phyloP scores from a whole-genome alignment of 352 stramenopile genomes.

The Thalassiosira hispida region DNA sequence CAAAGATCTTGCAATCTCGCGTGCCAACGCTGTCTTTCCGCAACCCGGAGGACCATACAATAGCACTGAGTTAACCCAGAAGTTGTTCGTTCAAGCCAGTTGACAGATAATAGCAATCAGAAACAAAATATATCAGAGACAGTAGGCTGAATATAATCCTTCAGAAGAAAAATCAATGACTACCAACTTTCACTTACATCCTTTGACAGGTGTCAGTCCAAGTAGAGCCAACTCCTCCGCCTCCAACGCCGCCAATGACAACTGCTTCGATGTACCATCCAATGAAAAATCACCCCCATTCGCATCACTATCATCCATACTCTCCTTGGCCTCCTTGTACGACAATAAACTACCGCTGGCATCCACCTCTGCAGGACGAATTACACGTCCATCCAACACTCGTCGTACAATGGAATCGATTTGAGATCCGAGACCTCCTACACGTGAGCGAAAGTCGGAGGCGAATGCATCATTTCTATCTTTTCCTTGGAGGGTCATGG shows the following conservation, averaged over 20 bases:
- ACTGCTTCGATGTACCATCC: constrained; percentile 41
- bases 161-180: too few species aligned
- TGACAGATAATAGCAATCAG: too few species aligned
- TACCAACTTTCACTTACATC: constrained; percentile 14
- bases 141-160: too few species aligned
- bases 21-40: constrained; percentile 72
- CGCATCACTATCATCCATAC: neutral
- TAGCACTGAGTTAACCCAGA: constrained; percentile 34
- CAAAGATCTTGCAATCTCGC: constrained; percentile 67
- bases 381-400: constrained; percentile 69
- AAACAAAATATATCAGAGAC: too few species aligned
- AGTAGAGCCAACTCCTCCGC: constrained; percentile 63
- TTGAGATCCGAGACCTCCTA: constrained; percentile 67
- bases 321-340: constrained; percentile 34
- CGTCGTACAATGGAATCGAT: constrained; percentile 76
- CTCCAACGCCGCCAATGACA: constrained; percentile 53
- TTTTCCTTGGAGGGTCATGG: constrained; percentile 37
- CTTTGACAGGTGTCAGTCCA: constrained; percentile 67
- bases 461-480: constrained; percentile 51
- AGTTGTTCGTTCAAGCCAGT: neutral
- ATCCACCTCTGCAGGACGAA: constrained; percentile 52
- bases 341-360: constrained; percentile 36
- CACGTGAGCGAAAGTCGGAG: constrained; percentile 48
- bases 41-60: constrained; percentile 69
- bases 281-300: constrained; percentile 22